Conservation (phyloP, 768 basidiomycete genomes). For the Tephrocybe rancida region DNA sequence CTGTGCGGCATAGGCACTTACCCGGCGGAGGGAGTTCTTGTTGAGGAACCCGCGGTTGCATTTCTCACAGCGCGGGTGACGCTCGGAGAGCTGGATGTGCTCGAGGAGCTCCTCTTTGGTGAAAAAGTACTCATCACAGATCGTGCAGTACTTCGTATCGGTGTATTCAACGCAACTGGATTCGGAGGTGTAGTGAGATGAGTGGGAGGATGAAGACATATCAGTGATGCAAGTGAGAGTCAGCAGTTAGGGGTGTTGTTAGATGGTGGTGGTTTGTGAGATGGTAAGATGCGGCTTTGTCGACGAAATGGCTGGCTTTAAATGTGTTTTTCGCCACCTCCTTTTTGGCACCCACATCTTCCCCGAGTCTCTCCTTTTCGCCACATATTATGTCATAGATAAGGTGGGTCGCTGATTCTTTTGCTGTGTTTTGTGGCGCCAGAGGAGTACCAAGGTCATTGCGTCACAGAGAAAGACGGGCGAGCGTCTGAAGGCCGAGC, state of each 20-base stretch:
- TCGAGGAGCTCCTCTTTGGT: background rate
- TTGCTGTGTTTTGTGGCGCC: no score
- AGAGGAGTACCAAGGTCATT: no score
- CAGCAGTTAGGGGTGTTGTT: background rate
- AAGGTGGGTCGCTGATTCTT: no score
- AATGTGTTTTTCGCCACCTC: constrained; percentile 8
- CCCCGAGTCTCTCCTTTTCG: no score
- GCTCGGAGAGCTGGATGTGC: background rate
- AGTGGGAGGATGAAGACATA: background rate
- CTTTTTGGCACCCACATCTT: constrained; percentile 3
- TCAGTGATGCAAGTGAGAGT: background rate
- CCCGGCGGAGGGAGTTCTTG: constrained; percentile 8
- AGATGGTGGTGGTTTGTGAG: constrained; percentile 3
- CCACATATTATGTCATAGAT: no score
- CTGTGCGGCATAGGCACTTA: background rate
- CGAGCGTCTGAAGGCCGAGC: no score
- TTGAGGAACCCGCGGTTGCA: constrained; percentile 12
- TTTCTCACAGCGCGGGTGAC: constrained; percentile 10
- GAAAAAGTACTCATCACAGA: constrained; percentile 6
- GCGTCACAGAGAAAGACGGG: no score
- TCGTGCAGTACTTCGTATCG: background rate
- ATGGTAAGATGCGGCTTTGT: background rate
- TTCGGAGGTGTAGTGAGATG: background rate
- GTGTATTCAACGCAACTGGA: background rate
- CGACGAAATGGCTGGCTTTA: background rate